A percentile compares a stretch with the other conserved stretches of the same genome.
phyloP scores from a whole-genome alignment of 2,329 filamentous ascomycete species.

The Colletotrichum theobromicola region DNA sequence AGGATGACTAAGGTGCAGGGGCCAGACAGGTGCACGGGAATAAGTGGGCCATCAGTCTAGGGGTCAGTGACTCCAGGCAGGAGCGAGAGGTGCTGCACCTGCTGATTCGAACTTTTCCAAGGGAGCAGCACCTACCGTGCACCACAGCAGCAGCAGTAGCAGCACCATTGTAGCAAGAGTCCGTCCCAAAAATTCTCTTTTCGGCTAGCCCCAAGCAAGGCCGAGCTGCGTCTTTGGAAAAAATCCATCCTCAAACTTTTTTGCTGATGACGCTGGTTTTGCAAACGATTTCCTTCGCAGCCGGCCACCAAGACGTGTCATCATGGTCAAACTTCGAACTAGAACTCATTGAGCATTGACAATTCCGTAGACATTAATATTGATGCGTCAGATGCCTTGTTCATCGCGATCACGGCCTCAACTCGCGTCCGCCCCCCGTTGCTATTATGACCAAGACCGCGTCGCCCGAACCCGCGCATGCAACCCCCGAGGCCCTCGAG shows the following conservation, averaged over 20 bases:
- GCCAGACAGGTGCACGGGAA: not conserved
- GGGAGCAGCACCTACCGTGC: not conserved
- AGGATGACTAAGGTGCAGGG: not conserved
- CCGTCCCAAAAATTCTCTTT: slow-evolving; percentile 1
- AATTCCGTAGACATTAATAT: slow-evolving; percentile 62
- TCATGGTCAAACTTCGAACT: slow-evolving; percentile 59
- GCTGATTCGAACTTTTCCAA: not conserved
- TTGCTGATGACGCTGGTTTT: slow-evolving; percentile 54
- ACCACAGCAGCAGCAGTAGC: not conserved
- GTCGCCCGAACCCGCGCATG: slow-evolving; percentile 53
- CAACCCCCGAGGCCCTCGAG: slow-evolving; percentile 33
- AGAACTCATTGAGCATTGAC: slow-evolving; percentile 48
- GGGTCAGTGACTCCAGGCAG: not conserved
- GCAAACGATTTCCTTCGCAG: slow-evolving; percentile 47
- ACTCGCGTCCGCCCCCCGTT: slow-evolving; percentile 38
- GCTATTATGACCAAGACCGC: slow-evolving; percentile 66
- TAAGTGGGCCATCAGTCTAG: not conserved
- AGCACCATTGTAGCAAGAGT: not conserved
- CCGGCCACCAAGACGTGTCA: slow-evolving; percentile 53
- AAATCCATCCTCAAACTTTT: slow-evolving; percentile 44
- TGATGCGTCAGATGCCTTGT: slow-evolving; percentile 61
- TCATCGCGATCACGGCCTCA: slow-evolving; percentile 59
- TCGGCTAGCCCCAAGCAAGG: slow-evolving; percentile 21
- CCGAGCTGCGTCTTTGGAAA: slow-evolving; percentile 19
- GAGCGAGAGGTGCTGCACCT: not conserved